Evolutionary conservation across 1,284 basidiomycete species (phyloP).

Genomic region (Apiotrichum montevideense): DNA sequence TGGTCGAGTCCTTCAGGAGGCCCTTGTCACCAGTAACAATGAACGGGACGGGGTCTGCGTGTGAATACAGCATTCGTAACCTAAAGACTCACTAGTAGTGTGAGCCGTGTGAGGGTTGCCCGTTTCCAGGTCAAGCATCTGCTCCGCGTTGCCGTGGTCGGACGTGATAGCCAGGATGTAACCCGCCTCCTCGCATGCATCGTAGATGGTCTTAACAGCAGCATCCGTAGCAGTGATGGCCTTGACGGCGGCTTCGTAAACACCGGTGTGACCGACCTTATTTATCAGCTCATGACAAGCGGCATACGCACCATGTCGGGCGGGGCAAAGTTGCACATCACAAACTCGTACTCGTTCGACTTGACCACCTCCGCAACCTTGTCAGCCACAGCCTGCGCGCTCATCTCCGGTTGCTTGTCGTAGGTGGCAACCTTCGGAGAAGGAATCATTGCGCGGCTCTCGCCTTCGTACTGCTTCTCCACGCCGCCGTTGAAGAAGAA

Average conservation of each 20-base stretch:
- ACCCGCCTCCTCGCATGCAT: conserved; percentile 73
- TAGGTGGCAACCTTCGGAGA: conserved; percentile 87
- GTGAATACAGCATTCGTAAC: neutral
- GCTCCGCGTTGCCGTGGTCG: conserved; percentile 79
- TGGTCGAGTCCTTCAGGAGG: conserved; percentile 52
- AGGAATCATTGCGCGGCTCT: conserved; percentile 77
- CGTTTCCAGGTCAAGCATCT: conserved; percentile 78
- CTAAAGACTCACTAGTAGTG: conserved; percentile 37
- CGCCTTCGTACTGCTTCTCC: conserved; percentile 78
- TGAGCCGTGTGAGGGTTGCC: conserved; percentile 64
- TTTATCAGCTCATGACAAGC: neutral
- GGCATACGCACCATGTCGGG: conserved; percentile 70
- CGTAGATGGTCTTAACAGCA: conserved; percentile 76
- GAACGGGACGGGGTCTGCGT: conserved; percentile 72
- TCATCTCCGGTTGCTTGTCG: conserved; percentile 81
- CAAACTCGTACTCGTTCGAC: conserved; percentile 65
- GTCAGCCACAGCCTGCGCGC: conserved; percentile 73
- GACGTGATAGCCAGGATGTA: conserved; percentile 80
- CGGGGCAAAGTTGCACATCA: conserved; percentile 94
- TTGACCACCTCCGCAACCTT: conserved; percentile 79
- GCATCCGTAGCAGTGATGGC: conserved; percentile 76
- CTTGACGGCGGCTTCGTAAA: conserved; percentile 77
- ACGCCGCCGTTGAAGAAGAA: conserved; percentile 96
- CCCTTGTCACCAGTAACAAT: conserved; percentile 63
- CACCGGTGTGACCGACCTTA: conserved; percentile 79